phyloP scores from a whole-genome alignment of 1,139 yeast species.

The Scheffersomyces cryptocercus region DNA sequence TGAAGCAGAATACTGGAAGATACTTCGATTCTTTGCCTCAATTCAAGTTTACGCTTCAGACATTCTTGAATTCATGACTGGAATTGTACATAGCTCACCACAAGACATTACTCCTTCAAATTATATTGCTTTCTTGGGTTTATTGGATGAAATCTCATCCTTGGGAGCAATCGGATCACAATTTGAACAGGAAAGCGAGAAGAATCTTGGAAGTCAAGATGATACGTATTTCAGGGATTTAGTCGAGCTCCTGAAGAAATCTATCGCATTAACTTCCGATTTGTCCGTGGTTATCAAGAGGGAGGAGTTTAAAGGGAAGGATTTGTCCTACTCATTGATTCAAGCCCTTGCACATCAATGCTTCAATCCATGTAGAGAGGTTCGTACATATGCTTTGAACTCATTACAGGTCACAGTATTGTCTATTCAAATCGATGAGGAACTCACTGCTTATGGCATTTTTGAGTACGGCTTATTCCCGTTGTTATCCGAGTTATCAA shows the following conservation, averaged over 20 bases:
- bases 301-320: constrained; percentile 28
- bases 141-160: constrained; percentile 79
- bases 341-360: constrained; percentile 89
- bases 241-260: constrained; percentile 58
- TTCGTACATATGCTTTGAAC: constrained; percentile 64
- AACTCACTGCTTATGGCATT: constrained; percentile 51
- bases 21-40: constrained; percentile 59
- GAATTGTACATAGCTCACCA: constrained; percentile 39
- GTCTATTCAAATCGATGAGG: constrained; percentile 30
- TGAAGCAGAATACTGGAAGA: constrained; percentile 63
- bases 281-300: constrained; percentile 36
- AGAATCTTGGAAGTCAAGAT: constrained; percentile 44
- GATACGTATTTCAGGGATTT: constrained; percentile 51
- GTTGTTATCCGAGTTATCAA: constrained; percentile 62
- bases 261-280: constrained; percentile 61
- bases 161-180: constrained; percentile 81
- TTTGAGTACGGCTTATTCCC: constrained; percentile 79
- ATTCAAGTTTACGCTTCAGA: constrained; percentile 50
- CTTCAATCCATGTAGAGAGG: constrained; percentile 80
- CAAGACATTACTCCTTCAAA: constrained; percentile 46
- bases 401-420: constrained; percentile 51
- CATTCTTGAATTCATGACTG: constrained; percentile 52
- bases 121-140: constrained; percentile 65
- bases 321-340: constrained; percentile 57
- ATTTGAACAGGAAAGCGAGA: constrained; percentile 60